Evolutionary conservation across 2,329 filamentous ascomycete species (phyloP), one percentile per base, ranked within the genome.

Genomic region (Fusarium sp.): DNA sequence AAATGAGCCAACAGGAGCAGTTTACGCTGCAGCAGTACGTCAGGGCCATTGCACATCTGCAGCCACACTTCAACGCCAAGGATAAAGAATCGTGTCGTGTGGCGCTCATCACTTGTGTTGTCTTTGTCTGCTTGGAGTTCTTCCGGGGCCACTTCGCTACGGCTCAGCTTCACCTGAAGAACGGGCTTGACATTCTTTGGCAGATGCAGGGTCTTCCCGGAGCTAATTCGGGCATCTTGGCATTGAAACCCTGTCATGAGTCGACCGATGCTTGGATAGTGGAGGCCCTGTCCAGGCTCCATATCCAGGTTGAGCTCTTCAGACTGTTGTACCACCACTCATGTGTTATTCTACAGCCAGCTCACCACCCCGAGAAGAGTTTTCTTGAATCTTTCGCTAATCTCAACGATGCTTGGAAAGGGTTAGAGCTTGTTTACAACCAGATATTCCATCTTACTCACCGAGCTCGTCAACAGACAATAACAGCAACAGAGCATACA

Each of bases 191-290:
- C 21, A 74, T 74, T 33, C 84, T 83, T 54, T 64, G 83, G 9
- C 23, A 85, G 1, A 84, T 85, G 81, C 30, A 28, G 82, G 6
- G 84, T 81, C 58, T 77, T 77, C 42, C 79, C 67, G 40, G 70
- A 82, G 25, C 83, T 82, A 66, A 67, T 60, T 67, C 62, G 19
- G 66, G 67, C 3, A 40, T 66, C 15, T 47, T 77, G 19, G 40
- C 57, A 6, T 8, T 75, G 19, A 67, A 68, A 25, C 44, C 65
- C 16, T 64, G 52, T 4, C 65, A 33, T 7, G 80, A 82, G 9
- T 78, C 78, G 2, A 74, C 80, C 1, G 85, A 88, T 49, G 79
- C 83, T 43, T 85, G 82, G 79, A 83, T 88, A 21, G 69, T 83
- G 6, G 84, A 86, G 64, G 81, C 80, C 5, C 85, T 88, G 37